Percentiles rank a stretch among this genome's conserved stretches.
Evolutionary conservation across 805 yeast species (phyloP).

Genomic region (Yamadazyma laniorum): DNA sequence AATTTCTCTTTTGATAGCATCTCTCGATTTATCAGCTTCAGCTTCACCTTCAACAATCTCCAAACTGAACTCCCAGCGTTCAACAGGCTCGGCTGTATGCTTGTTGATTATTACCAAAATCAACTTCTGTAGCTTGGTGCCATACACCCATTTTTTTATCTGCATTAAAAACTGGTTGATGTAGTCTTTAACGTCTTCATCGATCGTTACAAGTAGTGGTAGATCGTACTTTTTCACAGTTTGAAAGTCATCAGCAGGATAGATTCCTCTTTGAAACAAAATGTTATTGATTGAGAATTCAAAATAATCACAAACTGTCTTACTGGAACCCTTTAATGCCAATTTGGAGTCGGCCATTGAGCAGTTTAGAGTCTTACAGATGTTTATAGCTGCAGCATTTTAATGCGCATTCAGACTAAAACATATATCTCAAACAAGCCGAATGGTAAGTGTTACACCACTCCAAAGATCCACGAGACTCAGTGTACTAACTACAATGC

Average conservation of each 20-base stretch:
- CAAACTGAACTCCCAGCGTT: constrained; percentile 83
- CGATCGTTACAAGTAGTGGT: constrained; percentile 66
- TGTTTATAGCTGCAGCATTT: too few species aligned
- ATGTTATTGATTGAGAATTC: constrained; percentile 79
- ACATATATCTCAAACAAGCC: too few species aligned
- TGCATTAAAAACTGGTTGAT: constrained; percentile 66
- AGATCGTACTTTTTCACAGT: constrained; percentile 78
- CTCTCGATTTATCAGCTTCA: constrained; percentile 33
- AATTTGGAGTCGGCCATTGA: constrained; percentile 33
- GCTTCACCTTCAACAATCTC: constrained; percentile 31
- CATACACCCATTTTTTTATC: constrained; percentile 67
- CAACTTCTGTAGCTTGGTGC: constrained; percentile 63
- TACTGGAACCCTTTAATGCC: constrained; percentile 75
- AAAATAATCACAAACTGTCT: constrained; percentile 78
- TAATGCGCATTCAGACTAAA: too few species aligned
- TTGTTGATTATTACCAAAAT: constrained; percentile 73
- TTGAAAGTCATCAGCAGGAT: constrained; percentile 82
- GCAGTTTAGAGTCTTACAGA: too few species aligned
- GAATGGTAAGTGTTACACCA: constrained; percentile 2
- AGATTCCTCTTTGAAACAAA: constrained; percentile 84
- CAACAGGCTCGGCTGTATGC: constrained; percentile 65
- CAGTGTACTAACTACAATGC: constrained; percentile 2
- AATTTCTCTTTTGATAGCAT: constrained; percentile 68
- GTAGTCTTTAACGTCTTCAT: constrained; percentile 72
- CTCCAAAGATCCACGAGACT: not conserved